Evolutionary conservation across 305 asterid species (phyloP), one percentile per base, ranked within the genome.

Genomic region (Petunia hybrid): DNA sequence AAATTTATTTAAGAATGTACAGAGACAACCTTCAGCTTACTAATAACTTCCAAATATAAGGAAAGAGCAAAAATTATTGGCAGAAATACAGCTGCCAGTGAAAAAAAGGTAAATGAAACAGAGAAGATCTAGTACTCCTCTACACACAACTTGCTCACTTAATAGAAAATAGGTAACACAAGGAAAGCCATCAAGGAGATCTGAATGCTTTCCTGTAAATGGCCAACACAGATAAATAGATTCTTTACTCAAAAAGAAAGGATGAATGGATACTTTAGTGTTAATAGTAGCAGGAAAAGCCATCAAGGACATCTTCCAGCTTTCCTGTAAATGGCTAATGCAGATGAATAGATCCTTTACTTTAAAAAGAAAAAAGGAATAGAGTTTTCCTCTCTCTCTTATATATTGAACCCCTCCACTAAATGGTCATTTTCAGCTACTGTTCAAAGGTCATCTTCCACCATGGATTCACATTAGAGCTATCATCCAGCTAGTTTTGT

Each of bases 91-190:
- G 57, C 41, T 16, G 56, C 31, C 59, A 69, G 41, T 45, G 41
- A 16, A 69, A 43, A 43, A 45, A 69, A 16, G 76, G 59, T 43
- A 45, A 16, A 45, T 8, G 59, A 45, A 5, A 43, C 59, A 8
- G 76, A 69, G 59, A 69, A 69, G 41, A 69, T 69, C 59, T 9
- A 45, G 41, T 45, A 45, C 16, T 69, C 59, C 41, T 69, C 40
- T 69, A 43, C 76, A 69, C 76, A 69, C 14, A 65, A 16, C 41
- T 43, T 43, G 57, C 76, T 2, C 8, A 45, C 67, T 61, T 8
- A 45, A 69, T 59, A 13, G 31, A 69, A 22, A 69, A 69, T 22
- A 69, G 9, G 59, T 39, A 69, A 43, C 42, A n/a, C 14, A 16
- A 43, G 59, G 14, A 48, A 48, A 22, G 76, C 8, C 40, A 69